Evolutionary conservation across 2,329 filamentous ascomycete genomes (phyloP).

Genomic region (Huntiella abstrusa): DNA sequence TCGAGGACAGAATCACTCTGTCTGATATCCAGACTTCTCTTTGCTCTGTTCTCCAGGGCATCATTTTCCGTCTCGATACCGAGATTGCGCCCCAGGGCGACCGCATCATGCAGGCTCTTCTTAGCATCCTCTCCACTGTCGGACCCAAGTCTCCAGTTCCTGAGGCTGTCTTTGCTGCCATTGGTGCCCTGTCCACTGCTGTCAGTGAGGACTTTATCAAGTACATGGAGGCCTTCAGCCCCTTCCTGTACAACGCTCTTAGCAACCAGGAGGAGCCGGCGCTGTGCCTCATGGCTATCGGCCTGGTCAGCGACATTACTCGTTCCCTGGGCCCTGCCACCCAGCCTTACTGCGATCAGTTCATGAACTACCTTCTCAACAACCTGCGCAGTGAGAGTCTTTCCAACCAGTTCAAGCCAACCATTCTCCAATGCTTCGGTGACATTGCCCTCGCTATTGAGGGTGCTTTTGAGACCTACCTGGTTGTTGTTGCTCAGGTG

Average conservation of each 20-base stretch:
- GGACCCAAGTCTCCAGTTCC: conserved; percentile 82
- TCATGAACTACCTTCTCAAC: conserved; percentile 95
- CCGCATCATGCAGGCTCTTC: conserved; percentile 76
- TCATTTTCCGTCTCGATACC: conserved; percentile 76
- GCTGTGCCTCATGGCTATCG: conserved; percentile 92
- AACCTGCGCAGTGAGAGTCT: conserved; percentile 75
- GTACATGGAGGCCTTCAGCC: conserved; percentile 92
- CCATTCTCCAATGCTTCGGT: conserved; percentile 93
- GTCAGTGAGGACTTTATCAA: conserved; percentile 85
- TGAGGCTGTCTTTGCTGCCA: conserved; percentile 79
- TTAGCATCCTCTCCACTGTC: conserved; percentile 61
- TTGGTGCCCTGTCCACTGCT: conserved; percentile 79
- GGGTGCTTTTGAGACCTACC: conserved; percentile 79
- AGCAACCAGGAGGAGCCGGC: conserved; percentile 89
- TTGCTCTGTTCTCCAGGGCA: conserved; percentile 75
- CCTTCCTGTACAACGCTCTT: conserved; percentile 84
- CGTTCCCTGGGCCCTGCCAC: conserved; percentile 77
- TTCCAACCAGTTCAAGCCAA: conserved; percentile 92
- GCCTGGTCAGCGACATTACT: conserved; percentile 89
- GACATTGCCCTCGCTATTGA: conserved; percentile 92
- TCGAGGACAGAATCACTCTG: conserved; percentile 87
- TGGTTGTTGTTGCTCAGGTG: conserved; percentile 81
- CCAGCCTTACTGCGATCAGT: conserved; percentile 87
- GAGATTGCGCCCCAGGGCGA: conserved; percentile 83
- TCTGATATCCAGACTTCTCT: conserved; percentile 97